These are phyloP conservation scores for Bremia lactucae DNA, from an alignment of 352 stramenopile species.

Conservation along the genomic window DNA sequence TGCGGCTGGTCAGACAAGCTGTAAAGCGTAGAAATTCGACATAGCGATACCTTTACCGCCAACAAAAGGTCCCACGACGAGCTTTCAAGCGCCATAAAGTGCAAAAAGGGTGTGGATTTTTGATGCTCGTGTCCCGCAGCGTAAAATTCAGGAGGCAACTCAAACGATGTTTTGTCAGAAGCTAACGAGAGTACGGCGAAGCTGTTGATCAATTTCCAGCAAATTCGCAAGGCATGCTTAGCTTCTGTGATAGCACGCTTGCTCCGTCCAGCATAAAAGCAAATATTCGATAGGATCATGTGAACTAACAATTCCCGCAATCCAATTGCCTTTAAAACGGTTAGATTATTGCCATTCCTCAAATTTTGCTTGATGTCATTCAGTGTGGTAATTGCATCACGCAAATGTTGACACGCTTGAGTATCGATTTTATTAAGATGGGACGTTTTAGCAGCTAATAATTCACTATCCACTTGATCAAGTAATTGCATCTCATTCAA, in stretches of 20 bases:
- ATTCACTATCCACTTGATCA: slow-evolving; percentile 26
- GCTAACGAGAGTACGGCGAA: slow-evolving; percentile 14
- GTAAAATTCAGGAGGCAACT: slow-evolving; percentile 33
- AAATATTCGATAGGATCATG: slow-evolving; percentile 39
- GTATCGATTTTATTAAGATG: slow-evolving; percentile 2
- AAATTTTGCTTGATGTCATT: slow-evolving; percentile 5
- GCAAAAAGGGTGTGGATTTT: slow-evolving; percentile 20
- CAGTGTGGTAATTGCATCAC: slow-evolving; percentile 9
- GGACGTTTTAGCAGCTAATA: slow-evolving; percentile 14
- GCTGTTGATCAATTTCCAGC: slow-evolving; percentile 51
- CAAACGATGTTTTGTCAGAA: slow-evolving; percentile 16
- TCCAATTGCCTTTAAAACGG: slow-evolving; percentile 23
- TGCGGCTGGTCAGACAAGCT: slow-evolving; percentile 34
- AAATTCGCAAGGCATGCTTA: slow-evolving; percentile 52
- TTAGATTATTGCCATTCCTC: slow-evolving; percentile 2
- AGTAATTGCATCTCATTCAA: slow-evolving; percentile 9
- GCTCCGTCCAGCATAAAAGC: slow-evolving; percentile 36
- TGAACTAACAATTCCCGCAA: slow-evolving; percentile 49
- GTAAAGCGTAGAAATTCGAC: slow-evolving; percentile 52
- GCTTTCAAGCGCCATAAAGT: slow-evolving; percentile 58
- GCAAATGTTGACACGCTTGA: slow-evolving; percentile 22
- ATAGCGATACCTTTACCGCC: slow-evolving; percentile 42
- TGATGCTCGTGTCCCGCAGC: slow-evolving; percentile 3
- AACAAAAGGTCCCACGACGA: slow-evolving; percentile 64
- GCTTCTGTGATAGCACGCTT: slow-evolving; percentile 36